A percentile compares a stretch with the other conserved stretches of the same genome.
Conservation (phyloP, 305 asterid species). For the Caryopteris hybrid region DNA sequence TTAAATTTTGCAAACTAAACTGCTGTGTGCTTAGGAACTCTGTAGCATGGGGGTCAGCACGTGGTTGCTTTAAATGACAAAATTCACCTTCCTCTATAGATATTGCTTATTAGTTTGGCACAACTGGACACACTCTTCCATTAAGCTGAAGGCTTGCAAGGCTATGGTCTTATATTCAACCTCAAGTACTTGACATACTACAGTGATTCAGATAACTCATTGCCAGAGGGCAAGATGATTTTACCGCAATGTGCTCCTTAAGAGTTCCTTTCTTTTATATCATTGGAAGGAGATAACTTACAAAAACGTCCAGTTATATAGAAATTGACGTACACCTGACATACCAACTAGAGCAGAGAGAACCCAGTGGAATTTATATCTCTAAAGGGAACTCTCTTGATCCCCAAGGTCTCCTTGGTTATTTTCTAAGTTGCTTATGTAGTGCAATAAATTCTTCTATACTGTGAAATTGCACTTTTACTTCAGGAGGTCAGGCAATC, state of each 20-base stretch:
- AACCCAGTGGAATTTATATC: not conserved
- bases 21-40: not conserved
- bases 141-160: not conserved
- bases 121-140: not conserved
- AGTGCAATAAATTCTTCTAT: not conserved
- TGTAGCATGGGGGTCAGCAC: not conserved
- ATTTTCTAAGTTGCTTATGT: constrained; percentile 5
- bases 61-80: not conserved
- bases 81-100: not conserved
- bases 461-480: not conserved
- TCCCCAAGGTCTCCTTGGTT: not conserved
- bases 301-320: not conserved
- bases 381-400: not conserved
- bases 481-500: not conserved
- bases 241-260: not conserved
- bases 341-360: not conserved
- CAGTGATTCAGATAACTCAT: not conserved
- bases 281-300: constrained; percentile 1
- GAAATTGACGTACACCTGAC: not conserved
- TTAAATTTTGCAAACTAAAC: not conserved
- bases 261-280: constrained; percentile 7
- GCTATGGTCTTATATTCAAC: constrained; percentile 1
- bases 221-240: not conserved
- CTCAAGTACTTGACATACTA: constrained; percentile 2
- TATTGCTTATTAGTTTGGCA: not conserved